Evolutionary conservation across 2,329 filamentous ascomycete genomes (phyloP).

Genomic region (Sphaerostilbella broomeana): DNA sequence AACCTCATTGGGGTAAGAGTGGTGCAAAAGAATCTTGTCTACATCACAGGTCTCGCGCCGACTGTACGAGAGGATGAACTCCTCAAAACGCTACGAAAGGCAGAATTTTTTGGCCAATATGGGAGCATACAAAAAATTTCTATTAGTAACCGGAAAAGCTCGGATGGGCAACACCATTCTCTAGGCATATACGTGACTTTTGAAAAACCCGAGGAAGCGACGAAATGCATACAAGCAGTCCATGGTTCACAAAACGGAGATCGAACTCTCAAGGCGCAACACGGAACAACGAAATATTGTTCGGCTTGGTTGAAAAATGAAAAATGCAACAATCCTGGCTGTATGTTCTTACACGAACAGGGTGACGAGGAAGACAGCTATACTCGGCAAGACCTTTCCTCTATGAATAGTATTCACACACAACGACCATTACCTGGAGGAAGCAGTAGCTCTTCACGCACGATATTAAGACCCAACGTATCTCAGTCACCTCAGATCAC

Average conservation of each 20-base stretch:
- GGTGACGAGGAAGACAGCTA: conserved; percentile 98
- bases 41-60: conserved; percentile 90
- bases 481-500: conserved; percentile 33
- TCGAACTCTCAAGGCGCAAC: conserved; percentile 67
- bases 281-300: conserved; percentile 96
- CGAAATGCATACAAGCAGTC: conserved; percentile 82
- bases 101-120: conserved; percentile 96
- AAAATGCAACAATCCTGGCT: conserved; percentile 88
- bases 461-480: conserved; percentile 46
- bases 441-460: conserved; percentile 45
- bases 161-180: conserved; percentile 70
- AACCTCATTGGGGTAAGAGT: conserved; percentile 93
- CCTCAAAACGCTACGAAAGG: conserved; percentile 79
- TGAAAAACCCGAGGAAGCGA: conserved; percentile 82
- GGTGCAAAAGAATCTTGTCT: conserved; percentile 97
- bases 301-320: conserved; percentile 94
- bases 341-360: conserved; percentile 96
- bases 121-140: conserved; percentile 98
- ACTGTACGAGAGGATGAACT: conserved; percentile 89
- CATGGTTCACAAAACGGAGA: conserved; percentile 91
- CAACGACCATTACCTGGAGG: conserved; percentile 57
- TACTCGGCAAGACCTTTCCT: conserved; percentile 86
- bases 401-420: conserved; percentile 83
- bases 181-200: conserved; percentile 99
- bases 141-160: conserved; percentile 87